These are phyloP conservation scores for Vigna unguiculata DNA, from an alignment of 306 rosid genomes.

Conservation along the genomic window DNA sequence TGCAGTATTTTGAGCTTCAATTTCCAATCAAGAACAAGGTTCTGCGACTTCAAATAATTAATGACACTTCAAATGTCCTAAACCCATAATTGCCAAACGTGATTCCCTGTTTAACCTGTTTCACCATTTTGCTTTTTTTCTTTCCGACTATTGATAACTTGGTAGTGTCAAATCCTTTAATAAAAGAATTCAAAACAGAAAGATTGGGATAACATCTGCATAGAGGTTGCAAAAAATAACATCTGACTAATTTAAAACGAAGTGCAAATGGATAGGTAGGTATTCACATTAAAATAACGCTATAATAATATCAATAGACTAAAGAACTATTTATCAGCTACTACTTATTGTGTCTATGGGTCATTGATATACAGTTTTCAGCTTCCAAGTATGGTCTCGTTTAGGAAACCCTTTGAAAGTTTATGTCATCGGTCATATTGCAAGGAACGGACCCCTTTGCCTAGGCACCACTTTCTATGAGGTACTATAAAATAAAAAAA, in stretches of 20 bases:
- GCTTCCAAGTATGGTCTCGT: conserved; percentile 12
- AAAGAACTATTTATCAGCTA: neutral
- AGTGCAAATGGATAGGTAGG: conserved; percentile 4
- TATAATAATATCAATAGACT: conserved; percentile 19
- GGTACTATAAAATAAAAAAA: conserved; percentile 41
- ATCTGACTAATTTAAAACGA: neutral
- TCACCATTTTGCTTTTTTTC: neutral
- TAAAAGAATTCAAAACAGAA: too few relatives aligned
- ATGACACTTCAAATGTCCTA: neutral
- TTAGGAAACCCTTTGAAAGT: conserved; percentile 17
- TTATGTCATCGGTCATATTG: conserved; percentile 6
- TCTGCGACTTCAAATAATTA: neutral
- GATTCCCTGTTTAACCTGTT: neutral
- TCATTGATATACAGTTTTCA: conserved; percentile 20
- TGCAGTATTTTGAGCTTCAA: neutral
- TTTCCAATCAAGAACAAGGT: neutral
- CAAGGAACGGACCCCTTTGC: conserved; percentile 12
- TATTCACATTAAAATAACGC: neutral
- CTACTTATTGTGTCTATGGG: neutral
- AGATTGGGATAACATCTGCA: too few relatives aligned
- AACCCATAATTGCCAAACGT: neutral
- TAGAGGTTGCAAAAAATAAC: neutral
- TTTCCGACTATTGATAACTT: too few relatives aligned
- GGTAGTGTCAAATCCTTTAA: too few relatives aligned
- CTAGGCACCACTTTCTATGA: conserved; percentile 13